Evolutionary conservation across 176 grass and related monocot genomes (phyloP).

Genomic region (Aechmea fasciata): DNA sequence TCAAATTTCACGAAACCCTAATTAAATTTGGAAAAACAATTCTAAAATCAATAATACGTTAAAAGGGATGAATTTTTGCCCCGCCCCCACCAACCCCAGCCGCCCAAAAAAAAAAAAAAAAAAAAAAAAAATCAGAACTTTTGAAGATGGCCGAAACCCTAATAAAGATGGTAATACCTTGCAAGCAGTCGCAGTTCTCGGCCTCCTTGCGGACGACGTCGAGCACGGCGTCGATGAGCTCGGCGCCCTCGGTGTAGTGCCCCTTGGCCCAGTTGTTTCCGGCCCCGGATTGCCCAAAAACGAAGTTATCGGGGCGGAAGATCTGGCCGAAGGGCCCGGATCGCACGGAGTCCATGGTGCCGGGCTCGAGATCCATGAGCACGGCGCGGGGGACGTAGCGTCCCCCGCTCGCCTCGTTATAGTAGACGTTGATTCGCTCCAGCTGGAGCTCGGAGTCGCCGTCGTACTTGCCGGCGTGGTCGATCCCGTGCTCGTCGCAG

Average conservation of each 20-base stretch:
- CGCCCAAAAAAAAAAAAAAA: too few relatives aligned
- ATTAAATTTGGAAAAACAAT: too few relatives aligned
- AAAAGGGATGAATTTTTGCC: not conserved
- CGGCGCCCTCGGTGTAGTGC: conserved; percentile 89
- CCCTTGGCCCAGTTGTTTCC: conserved; percentile 98
- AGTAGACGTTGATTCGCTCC: conserved; percentile 96
- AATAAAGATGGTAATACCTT: conserved; percentile 35
- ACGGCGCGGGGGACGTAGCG: conserved; percentile 76
- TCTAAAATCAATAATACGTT: too few relatives aligned
- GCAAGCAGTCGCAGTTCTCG: conserved; percentile 92
- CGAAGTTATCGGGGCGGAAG: conserved; percentile 94
- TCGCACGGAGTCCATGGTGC: conserved; percentile 79
- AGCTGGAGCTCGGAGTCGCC: conserved; percentile 78
- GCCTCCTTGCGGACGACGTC: conserved; percentile 97
- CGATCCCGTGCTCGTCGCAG: conserved; percentile 95
- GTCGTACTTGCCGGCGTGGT: conserved; percentile 57
- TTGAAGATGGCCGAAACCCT: not conserved
- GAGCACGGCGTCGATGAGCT: conserved; percentile 87
- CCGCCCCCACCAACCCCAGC: too few relatives aligned
- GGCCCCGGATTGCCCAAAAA: conserved; percentile 88
- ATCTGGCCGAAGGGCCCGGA: conserved; percentile 77
- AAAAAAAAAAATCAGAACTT: not conserved
- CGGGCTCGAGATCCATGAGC: conserved; percentile 92
- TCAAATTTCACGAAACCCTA: too few relatives aligned
- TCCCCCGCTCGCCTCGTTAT: conserved; percentile 81